Evolutionary conservation across 352 stramenopile genomes (phyloP).

Genomic region (Globisporangium canariense): DNA sequence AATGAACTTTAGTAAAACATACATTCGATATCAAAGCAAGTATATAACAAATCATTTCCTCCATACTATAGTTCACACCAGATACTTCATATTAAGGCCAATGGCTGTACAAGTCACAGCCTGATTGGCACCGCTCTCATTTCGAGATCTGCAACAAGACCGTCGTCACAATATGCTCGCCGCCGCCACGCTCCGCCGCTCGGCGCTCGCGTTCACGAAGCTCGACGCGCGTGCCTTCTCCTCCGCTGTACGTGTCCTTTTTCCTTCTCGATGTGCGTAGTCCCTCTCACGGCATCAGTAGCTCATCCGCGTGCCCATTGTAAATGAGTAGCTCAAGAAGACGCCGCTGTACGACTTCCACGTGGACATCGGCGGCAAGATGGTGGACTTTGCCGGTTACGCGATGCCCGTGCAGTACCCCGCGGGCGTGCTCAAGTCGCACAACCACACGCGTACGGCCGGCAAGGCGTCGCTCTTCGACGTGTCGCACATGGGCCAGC

Average conservation of each 20-base stretch:
- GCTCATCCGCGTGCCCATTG: neutral
- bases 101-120: no score
- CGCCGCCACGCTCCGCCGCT: constrained; percentile 20
- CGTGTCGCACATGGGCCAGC: constrained; percentile 99
- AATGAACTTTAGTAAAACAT: no score
- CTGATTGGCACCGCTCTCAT: neutral
- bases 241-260: constrained; percentile 2
- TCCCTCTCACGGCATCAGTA: neutral
- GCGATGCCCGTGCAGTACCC: constrained; percentile 97
- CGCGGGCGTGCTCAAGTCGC: constrained; percentile 94
- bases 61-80: no score
- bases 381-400: constrained; percentile 97
- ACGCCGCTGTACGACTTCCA: constrained; percentile 80
- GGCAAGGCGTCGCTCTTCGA: constrained; percentile 94
- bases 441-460: constrained; percentile 73
- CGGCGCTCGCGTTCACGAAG: constrained; percentile 13
- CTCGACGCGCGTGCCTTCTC: constrained; percentile 13
- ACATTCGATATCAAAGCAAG: no score
- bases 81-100: no score
- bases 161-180: constrained; percentile 41
- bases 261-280: neutral
- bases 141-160: constrained; percentile 1
- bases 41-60: no score
- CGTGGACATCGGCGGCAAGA: constrained; percentile 75
- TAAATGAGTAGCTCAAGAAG: constrained; percentile 57